Conservation (phyloP, 2,329 filamentous ascomycete genomes). For the Sporothrix sp. region DNA sequence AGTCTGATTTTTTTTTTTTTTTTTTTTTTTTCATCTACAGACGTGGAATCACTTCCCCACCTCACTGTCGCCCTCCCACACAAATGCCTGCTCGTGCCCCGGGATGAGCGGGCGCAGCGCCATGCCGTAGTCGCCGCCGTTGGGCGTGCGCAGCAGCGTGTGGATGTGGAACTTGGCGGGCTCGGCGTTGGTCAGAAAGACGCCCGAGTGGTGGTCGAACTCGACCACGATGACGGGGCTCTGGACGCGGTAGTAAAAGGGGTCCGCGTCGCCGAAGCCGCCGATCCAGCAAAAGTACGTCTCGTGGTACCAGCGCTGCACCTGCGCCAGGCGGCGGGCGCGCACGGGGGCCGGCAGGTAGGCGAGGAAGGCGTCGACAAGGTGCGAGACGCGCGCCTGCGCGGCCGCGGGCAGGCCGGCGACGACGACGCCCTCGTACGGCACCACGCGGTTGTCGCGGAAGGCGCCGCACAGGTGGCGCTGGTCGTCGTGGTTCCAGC, state of each 20-base stretch:
- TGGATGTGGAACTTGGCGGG: constrained; percentile 74
- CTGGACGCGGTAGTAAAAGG: constrained; percentile 72
- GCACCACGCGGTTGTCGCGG: constrained; percentile 66
- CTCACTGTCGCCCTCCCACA: constrained; percentile 1
- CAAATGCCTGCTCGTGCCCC: constrained; percentile 2
- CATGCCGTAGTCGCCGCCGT: constrained; percentile 66
- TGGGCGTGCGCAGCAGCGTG: constrained; percentile 61
- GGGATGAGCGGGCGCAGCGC: constrained; percentile 33
- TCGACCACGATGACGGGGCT: constrained; percentile 65
- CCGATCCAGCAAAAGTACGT: constrained; percentile 78
- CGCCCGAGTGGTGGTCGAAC: constrained; percentile 69
- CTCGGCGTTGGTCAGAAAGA: constrained; percentile 63
- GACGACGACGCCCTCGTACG: constrained; percentile 58
- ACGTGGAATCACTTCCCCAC: no score
- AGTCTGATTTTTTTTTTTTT: neutral
- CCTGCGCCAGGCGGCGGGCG: constrained; percentile 42
- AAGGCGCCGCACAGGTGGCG: constrained; percentile 69
- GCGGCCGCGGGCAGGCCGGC: constrained; percentile 38
- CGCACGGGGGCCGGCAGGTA: constrained; percentile 54
- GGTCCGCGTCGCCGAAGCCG: constrained; percentile 52
- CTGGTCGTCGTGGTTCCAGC: constrained; percentile 77
- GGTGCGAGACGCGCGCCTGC: constrained; percentile 43
- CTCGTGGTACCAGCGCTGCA: constrained; percentile 50
- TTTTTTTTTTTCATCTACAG: no score
- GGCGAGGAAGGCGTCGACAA: constrained; percentile 55